A percentile compares a stretch with the other conserved stretches of the same genome.
phyloP scores from a whole-genome alignment of 306 rosid species.

The Fragaria iinumae region DNA sequence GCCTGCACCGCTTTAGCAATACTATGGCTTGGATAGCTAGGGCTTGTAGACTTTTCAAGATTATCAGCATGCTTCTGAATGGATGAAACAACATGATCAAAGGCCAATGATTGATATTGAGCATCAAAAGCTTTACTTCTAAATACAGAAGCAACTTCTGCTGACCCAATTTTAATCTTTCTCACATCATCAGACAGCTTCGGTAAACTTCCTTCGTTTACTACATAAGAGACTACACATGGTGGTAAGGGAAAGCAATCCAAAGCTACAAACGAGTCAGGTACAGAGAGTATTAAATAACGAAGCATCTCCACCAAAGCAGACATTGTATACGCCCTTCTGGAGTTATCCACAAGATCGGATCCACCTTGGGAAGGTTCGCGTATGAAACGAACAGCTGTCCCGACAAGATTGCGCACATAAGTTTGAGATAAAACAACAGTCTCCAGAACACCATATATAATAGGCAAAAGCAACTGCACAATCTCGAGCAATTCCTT shows the following conservation, averaged over 20 bases:
- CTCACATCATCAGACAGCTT: slow-evolving; percentile 59
- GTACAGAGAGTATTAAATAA: slow-evolving; percentile 72
- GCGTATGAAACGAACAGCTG: slow-evolving; percentile 65
- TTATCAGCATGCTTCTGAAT: slow-evolving; percentile 66
- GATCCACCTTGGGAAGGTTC: slow-evolving; percentile 95
- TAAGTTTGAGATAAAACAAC: slow-evolving; percentile 79
- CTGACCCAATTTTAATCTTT: slow-evolving; percentile 50
- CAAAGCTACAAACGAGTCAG: slow-evolving; percentile 88
- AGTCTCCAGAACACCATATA: slow-evolving; percentile 83
- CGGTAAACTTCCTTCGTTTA: slow-evolving; percentile 64
- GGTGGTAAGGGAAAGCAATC: slow-evolving; percentile 94
- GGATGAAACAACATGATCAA: slow-evolving; percentile 61
- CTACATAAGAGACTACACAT: slow-evolving; percentile 57
- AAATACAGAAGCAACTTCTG: slow-evolving; percentile 44
- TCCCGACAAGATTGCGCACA: slow-evolving; percentile 77
- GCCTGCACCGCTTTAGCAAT: slow-evolving; percentile 74
- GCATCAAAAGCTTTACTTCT: slow-evolving; percentile 71
- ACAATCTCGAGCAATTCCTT: slow-evolving; percentile 74
- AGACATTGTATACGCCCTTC: slow-evolving; percentile 78
- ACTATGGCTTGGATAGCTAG: slow-evolving; percentile 67
- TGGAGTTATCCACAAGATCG: slow-evolving; percentile 88
- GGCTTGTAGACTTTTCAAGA: slow-evolving; percentile 74
- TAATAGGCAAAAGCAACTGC: slow-evolving; percentile 84
- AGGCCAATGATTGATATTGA: slow-evolving; percentile 67
- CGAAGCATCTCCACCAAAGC: slow-evolving; percentile 88